A percentile compares a stretch with the other conserved stretches of the same genome.
phyloP scores from a whole-genome alignment of 768 basidiomycete genomes.

The Termitomyces sp. region DNA sequence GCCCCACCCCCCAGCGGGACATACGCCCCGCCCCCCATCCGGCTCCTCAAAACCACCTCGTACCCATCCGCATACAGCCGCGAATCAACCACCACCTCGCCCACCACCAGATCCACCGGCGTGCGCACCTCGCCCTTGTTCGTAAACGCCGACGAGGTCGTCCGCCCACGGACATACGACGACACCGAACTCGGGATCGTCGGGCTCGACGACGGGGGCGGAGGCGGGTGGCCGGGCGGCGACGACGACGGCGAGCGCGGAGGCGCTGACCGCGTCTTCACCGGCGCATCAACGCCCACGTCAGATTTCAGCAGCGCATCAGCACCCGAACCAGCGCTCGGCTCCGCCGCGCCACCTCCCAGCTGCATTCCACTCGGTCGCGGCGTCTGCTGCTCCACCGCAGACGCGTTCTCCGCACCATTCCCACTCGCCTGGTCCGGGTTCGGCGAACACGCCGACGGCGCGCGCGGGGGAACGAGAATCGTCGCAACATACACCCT shows the following conservation, averaged over 20 bases:
- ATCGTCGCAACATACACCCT: slow-evolving; percentile 48
- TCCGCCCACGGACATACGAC: slow-evolving; percentile 25
- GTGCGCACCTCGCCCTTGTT: slow-evolving; percentile 55
- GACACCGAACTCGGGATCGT: slow-evolving; percentile 10
- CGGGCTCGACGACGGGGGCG: slow-evolving; percentile 21
- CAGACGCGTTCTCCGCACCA: not conserved
- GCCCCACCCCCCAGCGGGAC: slow-evolving; percentile 25
- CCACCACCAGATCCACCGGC: slow-evolving; percentile 66
- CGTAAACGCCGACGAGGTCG: slow-evolving; percentile 57
- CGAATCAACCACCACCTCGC: slow-evolving; percentile 77
- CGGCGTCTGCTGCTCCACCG: slow-evolving; percentile 31
- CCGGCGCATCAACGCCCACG: not conserved
- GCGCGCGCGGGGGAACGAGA: slow-evolving; percentile 34
- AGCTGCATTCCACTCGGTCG: slow-evolving; percentile 33
- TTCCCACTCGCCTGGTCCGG: not conserved
- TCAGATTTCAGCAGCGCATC: not conserved
- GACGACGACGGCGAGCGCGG: slow-evolving; percentile 9
- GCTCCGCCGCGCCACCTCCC: slow-evolving; percentile 8
- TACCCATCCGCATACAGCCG: slow-evolving; percentile 80
- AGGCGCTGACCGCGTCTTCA: not conserved
- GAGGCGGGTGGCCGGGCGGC: slow-evolving; percentile 13
- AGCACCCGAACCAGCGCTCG: not conserved
- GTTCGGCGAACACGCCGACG: slow-evolving; percentile 14
- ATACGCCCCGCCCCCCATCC: slow-evolving; percentile 24
- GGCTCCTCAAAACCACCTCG: slow-evolving; percentile 41